These are phyloP conservation scores for Aspergillus hancockii DNA, from an alignment of 495 filamentous ascomycete genomes.

Conservation along the genomic window DNA sequence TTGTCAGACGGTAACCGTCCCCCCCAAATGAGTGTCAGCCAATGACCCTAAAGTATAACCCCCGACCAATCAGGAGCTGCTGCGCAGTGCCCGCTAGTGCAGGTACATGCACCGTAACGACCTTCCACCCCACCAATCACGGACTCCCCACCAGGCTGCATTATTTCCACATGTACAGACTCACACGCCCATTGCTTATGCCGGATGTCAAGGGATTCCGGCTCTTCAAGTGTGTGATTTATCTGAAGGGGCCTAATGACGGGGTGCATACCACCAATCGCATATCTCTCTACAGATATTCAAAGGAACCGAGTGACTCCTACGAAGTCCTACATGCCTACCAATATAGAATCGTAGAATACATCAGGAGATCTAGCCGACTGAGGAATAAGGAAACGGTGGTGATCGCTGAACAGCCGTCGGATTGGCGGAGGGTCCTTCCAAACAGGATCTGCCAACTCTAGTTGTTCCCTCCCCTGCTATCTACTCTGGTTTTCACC, in stretches of 20 bases:
- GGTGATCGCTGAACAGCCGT: slow-evolving; percentile 3
- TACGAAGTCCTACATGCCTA: no score
- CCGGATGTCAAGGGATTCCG: not conserved
- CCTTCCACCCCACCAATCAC: slow-evolving; percentile 7
- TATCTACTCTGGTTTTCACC: no score
- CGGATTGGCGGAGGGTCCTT: slow-evolving; percentile 3
- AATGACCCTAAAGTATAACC: no score
- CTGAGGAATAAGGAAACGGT: not conserved
- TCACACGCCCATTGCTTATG: not conserved
- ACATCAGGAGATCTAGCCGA: no score
- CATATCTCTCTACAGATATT: no score
- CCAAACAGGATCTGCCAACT: not conserved
- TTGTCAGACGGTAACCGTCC: not conserved
- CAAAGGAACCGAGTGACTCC: no score
- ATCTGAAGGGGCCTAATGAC: no score
- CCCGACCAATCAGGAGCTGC: not conserved
- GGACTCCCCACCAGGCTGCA: not conserved
- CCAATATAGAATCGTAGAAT: no score
- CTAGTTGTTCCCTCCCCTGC: not conserved
- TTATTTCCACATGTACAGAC: not conserved
- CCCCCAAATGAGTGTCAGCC: no score
- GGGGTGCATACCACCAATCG: no score
- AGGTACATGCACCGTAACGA: slow-evolving; percentile 22
- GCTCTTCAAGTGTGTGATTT: not conserved
- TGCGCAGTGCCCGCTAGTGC: slow-evolving; percentile 18